Evolutionary conservation across 2,329 filamentous ascomycete genomes (phyloP), one percentile per base, ranked within the genome.

Genomic region (Exophiala sideris): DNA sequence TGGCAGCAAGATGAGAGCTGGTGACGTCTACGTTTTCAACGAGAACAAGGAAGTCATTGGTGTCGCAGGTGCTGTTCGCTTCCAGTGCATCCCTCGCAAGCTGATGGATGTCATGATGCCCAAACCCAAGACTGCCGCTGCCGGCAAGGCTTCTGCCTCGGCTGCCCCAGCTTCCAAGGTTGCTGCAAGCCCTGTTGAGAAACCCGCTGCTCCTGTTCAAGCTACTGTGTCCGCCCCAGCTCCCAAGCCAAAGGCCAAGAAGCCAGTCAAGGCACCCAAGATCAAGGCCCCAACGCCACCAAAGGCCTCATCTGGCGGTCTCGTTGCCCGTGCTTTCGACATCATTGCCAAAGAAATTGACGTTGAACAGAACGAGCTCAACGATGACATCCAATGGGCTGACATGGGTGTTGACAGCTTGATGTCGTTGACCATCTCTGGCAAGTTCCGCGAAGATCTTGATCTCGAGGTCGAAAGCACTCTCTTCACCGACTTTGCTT

Each of bases 331-430:
- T 6, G 71, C 71, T 20, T 67, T 75, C 41, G 64, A 64, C 10
- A 72, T 75, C 42, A 65, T 75, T 45, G 71, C 70, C 12, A 65
- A 67, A 12, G 73, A 75, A 67, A 81, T 80, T 45, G 81, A 82
- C 57, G 75, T 85, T 16, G 78, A 81, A 48, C 75, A 79, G 63
- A 73, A 74, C 16, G 81, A 85, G 64, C 75, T 85, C 48, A 77
- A 81, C 10, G 80, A 84, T 49, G 79, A 81, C 49, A 76, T 81
- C 48, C 78, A 79, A 46, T 84, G 84, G 61, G 80, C 82, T 60
- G 82, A 84, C 62, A 77, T 84, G 20, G 81, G 81, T 55, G 80
- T 84, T 32, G 81, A 84, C 67, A 84, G 81, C 6, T 72, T 84
- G 14, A 76, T 84, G 59, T 83, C 81, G 1, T 65, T 84, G 52